Conservation (phyloP, 2,329 filamentous ascomycete genomes). For the Cordyceps fumosorosea region DNA sequence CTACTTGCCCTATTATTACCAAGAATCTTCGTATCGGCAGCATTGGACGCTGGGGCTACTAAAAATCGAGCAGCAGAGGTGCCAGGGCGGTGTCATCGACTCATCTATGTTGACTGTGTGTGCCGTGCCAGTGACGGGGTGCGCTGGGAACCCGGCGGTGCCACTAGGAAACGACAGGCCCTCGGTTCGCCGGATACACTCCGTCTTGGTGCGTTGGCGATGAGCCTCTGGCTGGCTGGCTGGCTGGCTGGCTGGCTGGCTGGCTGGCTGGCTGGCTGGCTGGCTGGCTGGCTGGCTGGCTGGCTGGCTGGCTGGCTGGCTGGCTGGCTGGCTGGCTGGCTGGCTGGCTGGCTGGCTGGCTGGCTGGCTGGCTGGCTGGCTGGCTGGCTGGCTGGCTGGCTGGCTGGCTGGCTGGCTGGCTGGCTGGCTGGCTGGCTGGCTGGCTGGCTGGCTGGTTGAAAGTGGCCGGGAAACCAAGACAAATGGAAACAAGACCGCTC, state of each 20-base stretch:
- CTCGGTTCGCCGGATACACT: background rate
- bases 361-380: background rate
- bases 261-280: background rate
- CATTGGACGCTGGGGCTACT: background rate
- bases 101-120: background rate
- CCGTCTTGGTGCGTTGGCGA: conserved; percentile 6
- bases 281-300: background rate
- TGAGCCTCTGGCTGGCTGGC: background rate
- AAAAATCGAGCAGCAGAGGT: background rate
- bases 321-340: background rate
- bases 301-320: background rate
- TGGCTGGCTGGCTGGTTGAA: background rate
- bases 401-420: background rate
- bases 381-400: background rate
- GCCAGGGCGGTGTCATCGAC: background rate
- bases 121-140: background rate
- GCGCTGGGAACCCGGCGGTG: background rate
- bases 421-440: background rate
- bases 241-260: background rate
- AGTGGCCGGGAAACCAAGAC: conserved; percentile 3
- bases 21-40: conserved; percentile 3
- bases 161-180: background rate
- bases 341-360: background rate
- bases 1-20: background rate
- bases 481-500: background rate